These are phyloP conservation scores for Mycena rebaudengoi DNA, from an alignment of 768 basidiomycete genomes.

Conservation along the genomic window DNA sequence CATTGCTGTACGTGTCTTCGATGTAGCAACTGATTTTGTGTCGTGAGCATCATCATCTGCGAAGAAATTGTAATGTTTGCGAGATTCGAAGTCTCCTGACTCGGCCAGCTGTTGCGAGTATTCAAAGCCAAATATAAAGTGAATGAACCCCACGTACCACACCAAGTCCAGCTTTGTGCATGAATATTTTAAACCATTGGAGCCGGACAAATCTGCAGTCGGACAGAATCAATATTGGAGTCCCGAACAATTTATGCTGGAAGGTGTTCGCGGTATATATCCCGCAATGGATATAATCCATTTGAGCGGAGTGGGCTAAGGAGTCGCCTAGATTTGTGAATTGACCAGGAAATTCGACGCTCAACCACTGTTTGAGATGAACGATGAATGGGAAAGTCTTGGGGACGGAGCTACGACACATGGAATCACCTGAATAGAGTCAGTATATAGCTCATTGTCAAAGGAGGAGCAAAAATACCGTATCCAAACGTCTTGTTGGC, in stretches of 20 bases:
- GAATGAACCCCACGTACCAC: too few species aligned
- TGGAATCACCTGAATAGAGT: neutral
- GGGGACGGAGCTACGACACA: neutral
- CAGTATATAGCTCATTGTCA: neutral
- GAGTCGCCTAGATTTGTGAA: neutral
- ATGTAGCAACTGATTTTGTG: too few species aligned
- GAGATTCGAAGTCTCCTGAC: too few species aligned
- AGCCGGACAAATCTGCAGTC: neutral
- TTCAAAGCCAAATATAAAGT: too few species aligned
- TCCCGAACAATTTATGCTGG: neutral
- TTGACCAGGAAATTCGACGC: neutral
- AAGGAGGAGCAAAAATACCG: neutral
- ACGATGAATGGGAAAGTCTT: neutral
- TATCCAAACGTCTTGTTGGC: neutral
- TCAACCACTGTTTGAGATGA: neutral
- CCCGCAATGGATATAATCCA: slow-evolving; percentile 3
- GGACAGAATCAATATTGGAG: neutral
- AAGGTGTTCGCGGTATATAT: neutral
- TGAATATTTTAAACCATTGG: neutral
- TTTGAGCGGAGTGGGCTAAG: neutral
- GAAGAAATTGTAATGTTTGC: too few species aligned
- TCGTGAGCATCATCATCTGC: too few species aligned
- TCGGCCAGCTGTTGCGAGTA: too few species aligned
- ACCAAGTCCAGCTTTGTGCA: neutral
- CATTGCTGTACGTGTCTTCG: neutral